These are phyloP conservation scores for Cyphellophora europaea DNA, from an alignment of 2,329 filamentous ascomycete species.

Conservation along the genomic window DNA sequence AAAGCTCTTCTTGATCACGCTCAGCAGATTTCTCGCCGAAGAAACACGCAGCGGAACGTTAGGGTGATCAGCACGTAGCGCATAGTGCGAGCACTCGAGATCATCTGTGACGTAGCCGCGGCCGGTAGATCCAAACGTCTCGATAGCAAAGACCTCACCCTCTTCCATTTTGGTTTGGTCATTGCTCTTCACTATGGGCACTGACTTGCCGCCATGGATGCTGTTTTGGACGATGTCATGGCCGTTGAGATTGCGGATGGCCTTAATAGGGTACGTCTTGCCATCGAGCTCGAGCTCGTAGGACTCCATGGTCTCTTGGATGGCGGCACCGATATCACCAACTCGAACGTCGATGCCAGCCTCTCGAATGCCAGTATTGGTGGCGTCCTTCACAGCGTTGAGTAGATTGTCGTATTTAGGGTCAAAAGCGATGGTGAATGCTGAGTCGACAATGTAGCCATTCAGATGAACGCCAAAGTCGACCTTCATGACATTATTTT, in stretches of 20 bases:
- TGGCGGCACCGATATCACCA: conserved; percentile 70
- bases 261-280: conserved; percentile 68
- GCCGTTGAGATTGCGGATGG: conserved; percentile 77
- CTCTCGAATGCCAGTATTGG: conserved; percentile 69
- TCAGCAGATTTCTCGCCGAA: conserved; percentile 77
- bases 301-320: conserved; percentile 89
- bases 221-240: conserved; percentile 84
- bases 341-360: conserved; percentile 88
- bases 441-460: conserved; percentile 61
- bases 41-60: conserved; percentile 68
- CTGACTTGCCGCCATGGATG: conserved; percentile 88
- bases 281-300: conserved; percentile 81
- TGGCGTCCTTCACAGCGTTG: conserved; percentile 57
- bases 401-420: conserved; percentile 60
- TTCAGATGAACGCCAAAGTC: conserved; percentile 66
- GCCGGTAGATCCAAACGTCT: conserved; percentile 90
- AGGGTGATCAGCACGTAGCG: conserved; percentile 60
- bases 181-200: conserved; percentile 82
- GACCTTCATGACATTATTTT: conserved; percentile 64
- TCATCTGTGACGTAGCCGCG: conserved; percentile 82
- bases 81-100: conserved; percentile 83
- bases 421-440: conserved; percentile 61
- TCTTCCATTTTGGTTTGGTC: conserved; percentile 97
- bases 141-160: conserved; percentile 88
- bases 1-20: conserved; percentile 92